Base-by-base conservation (phyloP, 768 basidiomycete genomes). In the Podaxis rugospora region DNA sequence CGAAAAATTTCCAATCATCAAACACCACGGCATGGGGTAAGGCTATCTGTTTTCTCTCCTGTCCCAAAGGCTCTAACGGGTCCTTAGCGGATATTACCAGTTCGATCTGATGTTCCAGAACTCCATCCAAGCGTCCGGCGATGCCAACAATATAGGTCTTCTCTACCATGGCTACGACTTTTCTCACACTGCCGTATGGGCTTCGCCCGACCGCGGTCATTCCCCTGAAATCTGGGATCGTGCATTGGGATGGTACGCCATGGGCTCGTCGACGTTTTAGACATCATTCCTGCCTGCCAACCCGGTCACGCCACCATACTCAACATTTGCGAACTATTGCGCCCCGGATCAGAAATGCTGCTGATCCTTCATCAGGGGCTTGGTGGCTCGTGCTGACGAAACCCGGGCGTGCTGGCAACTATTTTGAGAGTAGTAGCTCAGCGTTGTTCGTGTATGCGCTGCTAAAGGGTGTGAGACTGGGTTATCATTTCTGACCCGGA, bases 381-480 rank as follows among this genome's bases (percentile, higher is more conserved):
- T 82, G 80, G 79, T 82, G 80, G 81, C 73, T 80, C 27, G 79
- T 82, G 9, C 70, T 80, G 35, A 78, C 76, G 7, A 75, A 80
- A 66, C 78, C 80, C 21, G 78, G 78, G 21, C 65, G 78, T 16
- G 64, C 69, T 27, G 70, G 70, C 35, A 82, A 82, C 62, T 82
- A 81, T 61, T 80, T 82, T 61, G 81, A 82, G 71, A 79, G 78
- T 68, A 79, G 77, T 59, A 79, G 74, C 0, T 65, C 72, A 6
- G 69, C 74, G 37, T 81, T 82, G 80, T 80, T 76, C 56, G 75
- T 80, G 2, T 82, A 81, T 65, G 61, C 79, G 1, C 61, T 81
- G 35, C 62, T 82, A 64, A 79, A 78, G 61, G 78, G 71, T 3
- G 76, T 80, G 16, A 71, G 80, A 57, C 61, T 74, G 39, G 78